Evolutionary conservation across 805 yeast species (phyloP).

Genomic region (Ogataea pilisensis): DNA sequence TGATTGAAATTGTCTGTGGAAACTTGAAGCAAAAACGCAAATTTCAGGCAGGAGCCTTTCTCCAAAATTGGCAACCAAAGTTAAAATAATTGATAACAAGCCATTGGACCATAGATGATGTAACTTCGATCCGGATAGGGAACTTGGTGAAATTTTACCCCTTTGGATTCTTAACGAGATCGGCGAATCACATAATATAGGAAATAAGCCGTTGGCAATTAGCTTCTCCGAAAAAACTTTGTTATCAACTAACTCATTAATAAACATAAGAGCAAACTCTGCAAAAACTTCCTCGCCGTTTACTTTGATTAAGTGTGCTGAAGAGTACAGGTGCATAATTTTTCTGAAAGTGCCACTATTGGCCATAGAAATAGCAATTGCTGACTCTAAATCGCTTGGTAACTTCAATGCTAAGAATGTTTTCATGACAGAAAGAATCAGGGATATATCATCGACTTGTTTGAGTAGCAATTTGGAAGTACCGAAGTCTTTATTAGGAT

Average conservation of each 20-base stretch:
- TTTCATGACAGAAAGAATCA: slow-evolving; percentile 62
- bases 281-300: slow-evolving; percentile 68
- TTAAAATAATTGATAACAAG: slow-evolving; percentile 60
- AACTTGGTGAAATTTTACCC: slow-evolving; percentile 54
- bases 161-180: slow-evolving; percentile 61
- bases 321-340: slow-evolving; percentile 60
- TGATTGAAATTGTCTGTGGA: slow-evolving; percentile 59
- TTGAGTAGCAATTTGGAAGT: slow-evolving; percentile 37
- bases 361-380: slow-evolving; percentile 48
- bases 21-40: slow-evolving; percentile 57
- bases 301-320: slow-evolving; percentile 56
- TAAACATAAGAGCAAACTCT: slow-evolving; percentile 61
- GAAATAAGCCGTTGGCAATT: slow-evolving; percentile 58
- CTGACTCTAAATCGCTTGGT: slow-evolving; percentile 42
- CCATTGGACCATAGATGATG: slow-evolving; percentile 89
- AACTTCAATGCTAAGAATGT: slow-evolving; percentile 48
- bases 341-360: slow-evolving; percentile 60
- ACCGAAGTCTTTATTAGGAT: slow-evolving; percentile 33
- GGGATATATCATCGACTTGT: slow-evolving; percentile 59
- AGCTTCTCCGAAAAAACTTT: slow-evolving; percentile 64
- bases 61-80: slow-evolving; percentile 60
- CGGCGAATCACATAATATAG: slow-evolving; percentile 69
- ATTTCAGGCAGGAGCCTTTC: slow-evolving; percentile 59
- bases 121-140: slow-evolving; percentile 42
- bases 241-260: slow-evolving; percentile 62